A percentile compares a stretch with the other conserved stretches of the same genome.
Evolutionary conservation across 2,329 filamentous ascomycete species (phyloP).

Genomic region (Fusarium albidum): DNA sequence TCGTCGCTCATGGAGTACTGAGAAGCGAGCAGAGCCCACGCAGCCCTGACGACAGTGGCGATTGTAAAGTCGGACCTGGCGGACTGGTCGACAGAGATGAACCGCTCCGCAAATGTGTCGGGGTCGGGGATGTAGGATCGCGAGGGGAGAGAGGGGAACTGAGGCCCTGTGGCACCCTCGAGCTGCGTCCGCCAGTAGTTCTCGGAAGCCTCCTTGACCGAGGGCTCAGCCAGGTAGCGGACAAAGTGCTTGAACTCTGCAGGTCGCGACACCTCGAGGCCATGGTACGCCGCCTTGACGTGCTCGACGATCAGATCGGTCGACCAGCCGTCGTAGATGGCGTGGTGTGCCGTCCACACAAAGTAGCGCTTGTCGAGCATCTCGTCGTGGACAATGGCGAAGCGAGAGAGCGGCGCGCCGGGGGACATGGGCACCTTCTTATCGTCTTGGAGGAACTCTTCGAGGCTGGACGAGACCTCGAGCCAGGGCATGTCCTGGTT

Average conservation of each 20-base stretch:
- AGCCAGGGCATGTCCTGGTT: conserved; percentile 47
- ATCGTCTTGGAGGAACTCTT: conserved; percentile 50
- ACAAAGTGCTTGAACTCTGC: conserved; percentile 41
- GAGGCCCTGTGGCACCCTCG: conserved; percentile 34
- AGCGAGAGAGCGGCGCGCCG: conserved; percentile 53
- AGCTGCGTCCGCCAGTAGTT: conserved; percentile 38
- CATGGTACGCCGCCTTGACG: conserved; percentile 32
- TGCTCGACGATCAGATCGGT: conserved; percentile 38
- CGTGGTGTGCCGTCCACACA: conserved; percentile 44
- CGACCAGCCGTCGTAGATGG: conserved; percentile 45
- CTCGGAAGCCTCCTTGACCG: conserved; percentile 25
- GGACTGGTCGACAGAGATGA: conserved; percentile 29
- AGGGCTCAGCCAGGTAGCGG: conserved; percentile 31
- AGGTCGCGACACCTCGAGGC: conserved; percentile 24
- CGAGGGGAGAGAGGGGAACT: conserved; percentile 37
- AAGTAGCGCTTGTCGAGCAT: conserved; percentile 42
- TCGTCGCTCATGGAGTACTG: too few species aligned
- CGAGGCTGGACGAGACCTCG: conserved; percentile 43
- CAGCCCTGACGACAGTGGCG: conserved; percentile 37
- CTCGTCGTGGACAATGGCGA: conserved; percentile 45
- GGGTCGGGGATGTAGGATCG: conserved; percentile 37
- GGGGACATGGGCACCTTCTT: conserved; percentile 50
- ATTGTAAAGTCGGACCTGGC: conserved; percentile 34
- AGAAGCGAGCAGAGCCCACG: conserved; percentile 41
- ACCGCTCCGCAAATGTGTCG: conserved; percentile 28